Conservation (phyloP, 2,329 filamentous ascomycete species). For the Emergomyces orientalis region DNA sequence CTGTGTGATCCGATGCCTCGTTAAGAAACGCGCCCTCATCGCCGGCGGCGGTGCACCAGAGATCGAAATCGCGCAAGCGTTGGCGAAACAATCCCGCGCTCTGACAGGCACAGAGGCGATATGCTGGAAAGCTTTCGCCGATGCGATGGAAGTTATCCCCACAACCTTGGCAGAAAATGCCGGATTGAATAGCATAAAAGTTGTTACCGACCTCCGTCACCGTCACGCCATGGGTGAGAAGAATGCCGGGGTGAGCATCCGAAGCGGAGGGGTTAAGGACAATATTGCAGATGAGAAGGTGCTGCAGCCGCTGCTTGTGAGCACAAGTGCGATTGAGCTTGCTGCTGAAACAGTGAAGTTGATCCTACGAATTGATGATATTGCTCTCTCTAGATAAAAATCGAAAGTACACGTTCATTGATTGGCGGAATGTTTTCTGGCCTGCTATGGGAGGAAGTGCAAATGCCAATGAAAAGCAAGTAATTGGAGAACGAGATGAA, state of each 20-base stretch:
- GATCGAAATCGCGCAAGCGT: slow-evolving; percentile 84
- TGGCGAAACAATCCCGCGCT: slow-evolving; percentile 71
- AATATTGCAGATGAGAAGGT: slow-evolving; percentile 98
- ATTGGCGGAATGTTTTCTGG: background rate
- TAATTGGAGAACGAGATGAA: background rate
- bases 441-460: background rate
- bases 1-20: slow-evolving; percentile 90
- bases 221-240: slow-evolving; percentile 90
- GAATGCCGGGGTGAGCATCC: slow-evolving; percentile 96
- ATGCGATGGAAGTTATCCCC: slow-evolving; percentile 93
- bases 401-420: background rate
- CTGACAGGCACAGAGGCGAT: slow-evolving; percentile 89
- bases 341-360: slow-evolving; percentile 98
- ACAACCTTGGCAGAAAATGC: slow-evolving; percentile 96
- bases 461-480: background rate
- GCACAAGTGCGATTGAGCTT: slow-evolving; percentile 93
- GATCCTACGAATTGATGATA: slow-evolving; percentile 63
- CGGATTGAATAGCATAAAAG: slow-evolving; percentile 95
- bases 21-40: slow-evolving; percentile 99
- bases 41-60: slow-evolving; percentile 93
- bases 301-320: slow-evolving; percentile 87
- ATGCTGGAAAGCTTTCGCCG: slow-evolving; percentile 98
- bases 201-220: slow-evolving; percentile 90
- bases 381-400: slow-evolving; percentile 44
- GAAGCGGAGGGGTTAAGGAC: slow-evolving; percentile 90